A percentile compares a stretch with the other conserved stretches of the same genome.
These are phyloP conservation scores for Stagonosporopsis chrysanthemi DNA, from an alignment of 2,329 filamentous ascomycete species.

Conservation along the genomic window DNA sequence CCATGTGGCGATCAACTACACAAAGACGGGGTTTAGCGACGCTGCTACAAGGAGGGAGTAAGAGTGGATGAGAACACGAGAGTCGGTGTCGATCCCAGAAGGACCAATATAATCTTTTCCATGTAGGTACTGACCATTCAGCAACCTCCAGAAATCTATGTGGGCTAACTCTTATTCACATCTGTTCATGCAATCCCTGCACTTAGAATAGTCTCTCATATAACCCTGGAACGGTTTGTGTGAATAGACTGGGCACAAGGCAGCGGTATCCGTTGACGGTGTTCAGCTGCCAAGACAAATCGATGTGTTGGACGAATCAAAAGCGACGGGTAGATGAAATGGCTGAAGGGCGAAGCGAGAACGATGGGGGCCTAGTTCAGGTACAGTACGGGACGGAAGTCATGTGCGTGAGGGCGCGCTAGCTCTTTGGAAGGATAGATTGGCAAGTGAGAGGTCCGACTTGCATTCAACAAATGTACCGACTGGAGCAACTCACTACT, in stretches of 20 bases:
- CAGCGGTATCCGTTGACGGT: neutral
- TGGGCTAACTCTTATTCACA: too few species aligned
- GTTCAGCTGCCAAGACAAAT: slow-evolving; percentile 10
- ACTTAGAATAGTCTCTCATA: neutral
- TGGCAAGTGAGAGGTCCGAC: neutral
- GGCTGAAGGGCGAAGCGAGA: slow-evolving; percentile 14
- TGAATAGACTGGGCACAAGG: neutral
- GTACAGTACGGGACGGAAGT: neutral
- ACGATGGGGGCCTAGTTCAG: neutral
- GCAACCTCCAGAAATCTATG: too few species aligned
- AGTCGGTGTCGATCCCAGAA: too few species aligned
- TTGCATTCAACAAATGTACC: neutral
- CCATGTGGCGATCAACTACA: slow-evolving; percentile 1
- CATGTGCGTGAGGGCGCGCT: neutral
- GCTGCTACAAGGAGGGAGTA: too few species aligned
- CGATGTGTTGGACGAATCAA: slow-evolving; percentile 2
- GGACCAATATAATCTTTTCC: too few species aligned
- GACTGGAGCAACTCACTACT: neutral
- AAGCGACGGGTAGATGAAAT: slow-evolving; percentile 1
- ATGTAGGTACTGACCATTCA: too few species aligned
- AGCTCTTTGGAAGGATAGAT: neutral
- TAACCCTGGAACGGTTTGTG: neutral
- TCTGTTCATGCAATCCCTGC: too few species aligned
- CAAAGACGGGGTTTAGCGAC: slow-evolving; percentile 6
- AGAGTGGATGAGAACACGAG: too few species aligned